Percentiles rank a stretch among this genome's conserved stretches.
These are phyloP conservation scores for Erysimum pusillum DNA, from an alignment of 441 rosid genomes.

Conservation along the genomic window DNA sequence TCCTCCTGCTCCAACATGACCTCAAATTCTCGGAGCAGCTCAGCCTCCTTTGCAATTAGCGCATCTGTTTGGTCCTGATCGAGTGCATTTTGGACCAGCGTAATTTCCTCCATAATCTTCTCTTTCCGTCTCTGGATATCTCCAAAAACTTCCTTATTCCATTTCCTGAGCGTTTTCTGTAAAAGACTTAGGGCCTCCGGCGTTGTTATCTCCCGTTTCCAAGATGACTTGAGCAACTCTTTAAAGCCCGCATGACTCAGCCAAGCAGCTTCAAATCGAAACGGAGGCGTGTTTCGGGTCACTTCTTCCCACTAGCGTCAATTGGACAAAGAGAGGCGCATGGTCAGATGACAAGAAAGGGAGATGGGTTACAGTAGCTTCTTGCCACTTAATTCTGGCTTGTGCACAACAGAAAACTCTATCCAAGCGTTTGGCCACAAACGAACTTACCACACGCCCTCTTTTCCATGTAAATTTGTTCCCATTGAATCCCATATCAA, in stretches of 20 bases:
- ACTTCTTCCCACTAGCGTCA: fast-evolving
- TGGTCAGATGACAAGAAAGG: not conserved
- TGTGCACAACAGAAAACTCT: not conserved
- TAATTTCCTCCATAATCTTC: no score
- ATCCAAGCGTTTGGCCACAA: not conserved
- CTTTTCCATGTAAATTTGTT: not conserved
- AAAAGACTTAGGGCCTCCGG: no score
- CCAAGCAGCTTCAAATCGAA: not conserved
- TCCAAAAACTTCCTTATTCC: no score
- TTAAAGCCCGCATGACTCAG: not conserved
- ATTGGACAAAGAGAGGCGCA: not conserved
- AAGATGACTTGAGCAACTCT: no score
- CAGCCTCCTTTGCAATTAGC: no score
- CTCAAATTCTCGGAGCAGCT: no score
- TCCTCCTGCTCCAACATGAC: no score
- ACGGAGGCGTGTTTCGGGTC: not conserved
- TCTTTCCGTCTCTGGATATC: no score
- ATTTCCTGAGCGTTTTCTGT: no score
- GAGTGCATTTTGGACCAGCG: no score
- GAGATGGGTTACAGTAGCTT: not conserved
- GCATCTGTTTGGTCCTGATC: no score
- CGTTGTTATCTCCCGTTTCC: no score
- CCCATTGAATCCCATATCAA: not conserved
- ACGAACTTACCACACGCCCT: not conserved
- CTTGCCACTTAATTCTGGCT: not conserved